These are phyloP conservation scores for Pseudonitzschia pungens DNA, from an alignment of 108 stramenopile genomes.

Conservation along the genomic window DNA sequence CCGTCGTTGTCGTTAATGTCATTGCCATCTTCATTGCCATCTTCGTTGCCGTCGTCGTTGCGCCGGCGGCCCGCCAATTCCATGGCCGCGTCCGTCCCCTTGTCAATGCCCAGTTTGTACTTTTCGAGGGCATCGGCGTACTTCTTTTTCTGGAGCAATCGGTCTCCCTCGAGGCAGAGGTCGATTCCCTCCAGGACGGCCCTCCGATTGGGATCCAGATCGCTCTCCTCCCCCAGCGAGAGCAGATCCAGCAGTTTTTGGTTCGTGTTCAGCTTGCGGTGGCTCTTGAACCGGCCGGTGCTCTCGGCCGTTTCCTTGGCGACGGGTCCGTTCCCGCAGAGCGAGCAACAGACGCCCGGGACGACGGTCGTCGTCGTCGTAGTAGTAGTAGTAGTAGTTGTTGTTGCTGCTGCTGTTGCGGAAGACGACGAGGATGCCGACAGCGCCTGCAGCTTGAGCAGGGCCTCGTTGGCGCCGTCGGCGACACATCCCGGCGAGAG, in stretches of 20 bases:
- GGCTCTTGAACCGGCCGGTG: slow-evolving; percentile 6
- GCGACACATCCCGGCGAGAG: slow-evolving; percentile 33
- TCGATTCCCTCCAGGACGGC: slow-evolving; percentile 16
- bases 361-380: slow-evolving; percentile 6
- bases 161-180: background rate
- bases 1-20: slow-evolving; percentile 2
- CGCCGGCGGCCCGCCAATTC: background rate
- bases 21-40: too few relatives aligned
- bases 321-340: slow-evolving; percentile 57
- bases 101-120: background rate
- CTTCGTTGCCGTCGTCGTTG: background rate
- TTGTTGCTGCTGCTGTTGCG: too few relatives aligned
- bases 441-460: slow-evolving; percentile 33
- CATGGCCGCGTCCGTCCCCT: background rate
- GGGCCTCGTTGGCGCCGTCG: slow-evolving; percentile 20
- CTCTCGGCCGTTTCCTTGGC: slow-evolving; percentile 18
- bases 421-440: slow-evolving; percentile 27
- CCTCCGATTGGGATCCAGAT: background rate
- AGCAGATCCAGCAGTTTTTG: background rate
- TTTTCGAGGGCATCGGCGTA: background rate
- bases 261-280: slow-evolving; percentile 1
- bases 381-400: too few relatives aligned
- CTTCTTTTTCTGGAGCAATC: background rate
- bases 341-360: slow-evolving; percentile 42
- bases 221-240: background rate